Base-by-base conservation (phyloP, 805 yeast genomes). In the Yarrowia alimentaria region DNA sequence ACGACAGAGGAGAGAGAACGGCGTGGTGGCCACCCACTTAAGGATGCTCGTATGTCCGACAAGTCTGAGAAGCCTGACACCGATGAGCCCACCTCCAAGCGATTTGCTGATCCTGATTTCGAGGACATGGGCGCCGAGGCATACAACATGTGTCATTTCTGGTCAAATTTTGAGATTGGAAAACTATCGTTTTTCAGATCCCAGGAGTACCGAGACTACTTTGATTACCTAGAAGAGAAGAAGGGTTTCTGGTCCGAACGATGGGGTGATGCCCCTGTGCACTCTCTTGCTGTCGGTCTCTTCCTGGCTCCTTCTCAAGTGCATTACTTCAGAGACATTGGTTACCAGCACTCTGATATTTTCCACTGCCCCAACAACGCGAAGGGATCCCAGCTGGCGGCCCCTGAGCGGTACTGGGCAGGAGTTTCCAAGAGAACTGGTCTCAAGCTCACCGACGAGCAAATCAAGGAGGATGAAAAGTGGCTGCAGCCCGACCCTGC, bases 221-320 rank as follows among this genome's bases (percentile, higher is more conserved):
- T 86, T 64, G 68, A 80, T 30, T 77, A 71, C 58, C 66, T 91
- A 42, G 97, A 93, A 52, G 43, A 65, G 6, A 69, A 80, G 4
- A 87, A 90, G 9, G 97, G 98, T 0, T 90, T 91, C 62, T 89
- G 81, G 74, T 75, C 77, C 50, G 96, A 93, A 64, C 71, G 99
- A 61, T 91, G 98, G 98, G 98, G 98, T 1, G 98, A 91, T 72
- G 96, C 97, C 0, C 96, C 97, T 0, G 81, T 91, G 4, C 97
- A 89, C 64, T 83, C 96, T 0, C 66, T 93, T 17, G 98, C 94
- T 0, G 78, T 85, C 5, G 91, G 88, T 0, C 73, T 93, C 76
- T 72, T 85, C 59, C 68, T 90, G 32, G 74, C 83, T 53, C 65
- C 81, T 2, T 69, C 76, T 2, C 86, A 90, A 53, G 70, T 91